phyloP scores from a whole-genome alignment of 192 early-diverging fungal genomes.

The Coemansia sp. region DNA sequence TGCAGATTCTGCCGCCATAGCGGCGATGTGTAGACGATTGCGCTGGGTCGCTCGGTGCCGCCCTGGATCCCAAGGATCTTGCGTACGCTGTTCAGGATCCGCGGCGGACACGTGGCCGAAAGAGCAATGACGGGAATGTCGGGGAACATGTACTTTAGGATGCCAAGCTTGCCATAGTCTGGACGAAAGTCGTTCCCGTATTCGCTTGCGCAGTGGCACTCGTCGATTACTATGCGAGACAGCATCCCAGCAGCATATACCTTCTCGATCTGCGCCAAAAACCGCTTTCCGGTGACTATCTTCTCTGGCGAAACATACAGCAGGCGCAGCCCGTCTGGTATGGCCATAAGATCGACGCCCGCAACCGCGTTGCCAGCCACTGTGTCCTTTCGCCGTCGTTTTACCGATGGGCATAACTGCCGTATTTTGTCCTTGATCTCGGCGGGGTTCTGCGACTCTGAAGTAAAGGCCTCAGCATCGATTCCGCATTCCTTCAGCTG shows the following conservation, averaged over 20 bases:
- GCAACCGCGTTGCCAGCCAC: neutral
- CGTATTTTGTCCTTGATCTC: constrained; percentile 36
- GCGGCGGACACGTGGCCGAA: constrained; percentile 71
- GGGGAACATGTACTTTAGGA: constrained; percentile 60
- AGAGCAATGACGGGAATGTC: constrained; percentile 71
- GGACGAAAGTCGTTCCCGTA: constrained; percentile 62
- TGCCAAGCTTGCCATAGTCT: constrained; percentile 55
- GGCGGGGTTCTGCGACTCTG: constrained; percentile 43
- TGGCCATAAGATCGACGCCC: neutral
- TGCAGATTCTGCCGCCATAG: constrained; percentile 65
- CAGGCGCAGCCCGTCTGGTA: constrained; percentile 29
- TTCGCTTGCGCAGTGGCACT: constrained; percentile 58
- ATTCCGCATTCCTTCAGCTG: constrained; percentile 44
- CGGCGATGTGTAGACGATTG: constrained; percentile 61
- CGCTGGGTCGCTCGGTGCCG: constrained; percentile 35
- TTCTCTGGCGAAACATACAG: constrained; percentile 60
- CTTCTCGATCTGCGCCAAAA: constrained; percentile 48
- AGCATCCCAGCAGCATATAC: constrained; percentile 42
- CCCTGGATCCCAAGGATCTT: constrained; percentile 57
- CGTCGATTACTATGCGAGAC: constrained; percentile 56
- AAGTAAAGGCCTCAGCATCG: constrained; percentile 42
- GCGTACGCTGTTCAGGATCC: constrained; percentile 57
- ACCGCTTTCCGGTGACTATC: constrained; percentile 50
- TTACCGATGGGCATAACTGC: constrained; percentile 7
- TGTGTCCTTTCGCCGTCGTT: constrained; percentile 13